Evolutionary conservation across 2,329 filamentous ascomycete genomes (phyloP).

Genomic region (Neofusicoccum kwambonambiense): DNA sequence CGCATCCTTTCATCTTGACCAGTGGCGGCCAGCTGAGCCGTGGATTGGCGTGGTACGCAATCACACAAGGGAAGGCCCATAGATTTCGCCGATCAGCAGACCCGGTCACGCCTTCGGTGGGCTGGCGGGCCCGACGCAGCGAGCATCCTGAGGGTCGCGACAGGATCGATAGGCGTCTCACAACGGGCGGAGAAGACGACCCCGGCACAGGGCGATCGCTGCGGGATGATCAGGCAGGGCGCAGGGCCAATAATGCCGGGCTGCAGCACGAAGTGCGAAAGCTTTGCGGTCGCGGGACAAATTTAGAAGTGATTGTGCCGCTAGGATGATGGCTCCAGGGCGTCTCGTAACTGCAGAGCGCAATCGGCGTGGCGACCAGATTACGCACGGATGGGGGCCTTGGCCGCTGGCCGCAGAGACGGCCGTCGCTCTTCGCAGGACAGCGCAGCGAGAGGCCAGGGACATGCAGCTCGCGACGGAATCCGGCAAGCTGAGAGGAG

Average conservation of each 20-base stretch:
- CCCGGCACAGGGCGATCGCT: slow-evolving; percentile 12
- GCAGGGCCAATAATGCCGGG: background rate
- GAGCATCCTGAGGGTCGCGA: background rate
- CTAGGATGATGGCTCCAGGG: slow-evolving; percentile 5
- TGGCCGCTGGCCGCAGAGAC: background rate
- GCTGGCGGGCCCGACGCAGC: background rate
- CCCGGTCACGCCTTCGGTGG: background rate
- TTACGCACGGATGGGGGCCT: slow-evolving; percentile 15
- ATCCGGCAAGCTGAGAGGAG: background rate
- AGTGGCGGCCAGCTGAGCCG: background rate
- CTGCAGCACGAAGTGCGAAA: background rate
- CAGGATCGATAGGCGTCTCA: background rate
- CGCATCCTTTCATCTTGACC: background rate
- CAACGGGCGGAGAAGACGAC: slow-evolving; percentile 1
- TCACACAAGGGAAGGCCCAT: slow-evolving; percentile 1
- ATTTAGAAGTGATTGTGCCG: slow-evolving; percentile 7
- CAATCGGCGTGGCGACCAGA: slow-evolving; percentile 11
- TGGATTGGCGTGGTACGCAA: slow-evolving; percentile 10
- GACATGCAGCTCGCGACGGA: background rate
- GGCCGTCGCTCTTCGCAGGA: background rate
- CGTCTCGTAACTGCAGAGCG: slow-evolving; percentile 12
- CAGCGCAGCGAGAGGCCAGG: background rate
- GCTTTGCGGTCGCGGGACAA: background rate
- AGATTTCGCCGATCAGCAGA: slow-evolving; percentile 10
- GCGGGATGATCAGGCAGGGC: slow-evolving; percentile 14